These are phyloP conservation scores for Candida odintsovae DNA, from an alignment of 805 yeast species.

Conservation along the genomic window DNA sequence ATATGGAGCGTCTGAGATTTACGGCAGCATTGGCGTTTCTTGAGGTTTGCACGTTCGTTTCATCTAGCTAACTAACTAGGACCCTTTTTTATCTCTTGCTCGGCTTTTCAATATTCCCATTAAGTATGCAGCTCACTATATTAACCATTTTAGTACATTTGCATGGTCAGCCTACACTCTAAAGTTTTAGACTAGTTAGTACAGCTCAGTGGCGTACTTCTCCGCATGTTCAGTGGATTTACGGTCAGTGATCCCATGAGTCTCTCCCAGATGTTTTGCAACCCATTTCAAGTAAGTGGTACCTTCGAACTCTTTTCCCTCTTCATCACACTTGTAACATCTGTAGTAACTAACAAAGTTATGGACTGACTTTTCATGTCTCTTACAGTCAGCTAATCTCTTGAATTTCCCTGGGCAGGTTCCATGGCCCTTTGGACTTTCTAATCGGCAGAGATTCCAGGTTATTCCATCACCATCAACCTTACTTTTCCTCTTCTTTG, in stretches of 20 bases:
- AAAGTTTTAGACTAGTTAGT: not conserved
- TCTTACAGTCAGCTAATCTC: not conserved
- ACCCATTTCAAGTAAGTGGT: not conserved
- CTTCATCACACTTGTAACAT: not conserved
- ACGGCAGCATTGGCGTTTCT: no score
- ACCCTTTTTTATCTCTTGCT: no score
- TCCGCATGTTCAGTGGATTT: not conserved
- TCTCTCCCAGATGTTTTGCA: not conserved
- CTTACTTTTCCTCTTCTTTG: not conserved
- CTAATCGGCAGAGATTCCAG: not conserved
- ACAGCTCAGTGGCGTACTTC: not conserved
- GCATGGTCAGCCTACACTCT: no score
- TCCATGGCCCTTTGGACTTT: not conserved
- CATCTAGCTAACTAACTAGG: not conserved
- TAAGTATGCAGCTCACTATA: not conserved
- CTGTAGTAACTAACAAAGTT: not conserved
- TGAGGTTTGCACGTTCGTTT: no score
- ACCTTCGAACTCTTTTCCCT: not conserved
- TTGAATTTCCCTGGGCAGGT: not conserved
- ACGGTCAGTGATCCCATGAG: not conserved
- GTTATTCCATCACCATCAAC: not conserved
- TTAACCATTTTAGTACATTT: no score
- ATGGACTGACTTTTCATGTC: not conserved
- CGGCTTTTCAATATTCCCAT: no score
- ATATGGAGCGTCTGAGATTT: no score